These are phyloP conservation scores for Cephaloascus albidus DNA, from an alignment of 805 yeast genomes.

Conservation along the genomic window DNA sequence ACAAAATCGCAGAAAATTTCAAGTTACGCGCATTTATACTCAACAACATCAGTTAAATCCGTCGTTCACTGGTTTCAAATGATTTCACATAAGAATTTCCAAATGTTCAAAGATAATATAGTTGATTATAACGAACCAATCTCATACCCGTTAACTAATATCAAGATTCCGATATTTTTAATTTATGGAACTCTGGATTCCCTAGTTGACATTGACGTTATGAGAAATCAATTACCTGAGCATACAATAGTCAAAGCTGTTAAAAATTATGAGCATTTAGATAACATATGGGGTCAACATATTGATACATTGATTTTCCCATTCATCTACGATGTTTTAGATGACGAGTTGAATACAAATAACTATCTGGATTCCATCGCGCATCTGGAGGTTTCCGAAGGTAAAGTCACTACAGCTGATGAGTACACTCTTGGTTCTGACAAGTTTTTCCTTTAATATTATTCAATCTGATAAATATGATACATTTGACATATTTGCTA, in stretches of 20 bases:
- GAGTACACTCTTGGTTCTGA: too few species aligned
- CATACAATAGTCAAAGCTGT: constrained; percentile 43
- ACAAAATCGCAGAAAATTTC: constrained; percentile 62
- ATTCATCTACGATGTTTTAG: constrained; percentile 10
- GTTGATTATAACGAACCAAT: not conserved
- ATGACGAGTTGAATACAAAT: not conserved
- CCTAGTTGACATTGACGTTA: constrained; percentile 74
- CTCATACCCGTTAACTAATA: constrained; percentile 27
- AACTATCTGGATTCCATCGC: too few species aligned
- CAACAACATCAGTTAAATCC: constrained; percentile 84
- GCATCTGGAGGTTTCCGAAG: too few species aligned
- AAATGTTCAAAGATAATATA: constrained; percentile 74
- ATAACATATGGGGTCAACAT: constrained; percentile 78
- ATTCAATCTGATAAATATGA: too few species aligned
- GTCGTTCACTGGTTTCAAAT: constrained; percentile 98
- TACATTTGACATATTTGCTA: too few species aligned
- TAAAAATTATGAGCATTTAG: constrained; percentile 77
- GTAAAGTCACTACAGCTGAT: too few species aligned
- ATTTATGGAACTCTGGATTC: constrained; percentile 79
- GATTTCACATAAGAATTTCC: constrained; percentile 65
- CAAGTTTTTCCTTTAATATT: too few species aligned
- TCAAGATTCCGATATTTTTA: constrained; percentile 58
- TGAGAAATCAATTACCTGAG: constrained; percentile 59
- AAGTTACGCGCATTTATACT: constrained; percentile 81
- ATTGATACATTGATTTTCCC: constrained; percentile 30